Conservation (phyloP, 2,329 filamentous ascomycete species). For the Byssochlamys sp. region DNA sequence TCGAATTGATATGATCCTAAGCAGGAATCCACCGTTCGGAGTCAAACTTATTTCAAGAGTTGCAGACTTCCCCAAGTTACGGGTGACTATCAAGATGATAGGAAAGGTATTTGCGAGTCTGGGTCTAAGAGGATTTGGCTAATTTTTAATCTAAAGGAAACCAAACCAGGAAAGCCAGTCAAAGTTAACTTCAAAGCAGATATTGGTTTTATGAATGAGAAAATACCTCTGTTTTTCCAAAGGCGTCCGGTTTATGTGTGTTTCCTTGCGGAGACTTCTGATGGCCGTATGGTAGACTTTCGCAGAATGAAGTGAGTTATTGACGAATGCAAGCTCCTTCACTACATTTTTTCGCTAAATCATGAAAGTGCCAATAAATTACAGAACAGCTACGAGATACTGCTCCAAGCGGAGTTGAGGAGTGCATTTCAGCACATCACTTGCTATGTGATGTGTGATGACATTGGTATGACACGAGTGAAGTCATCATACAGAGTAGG, state of each 20-base stretch:
- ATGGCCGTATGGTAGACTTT: conserved; percentile 62
- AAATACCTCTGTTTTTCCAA: conserved; percentile 51
- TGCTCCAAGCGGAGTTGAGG: conserved; percentile 49
- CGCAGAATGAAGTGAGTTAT: conserved; percentile 45
- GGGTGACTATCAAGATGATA: conserved; percentile 44
- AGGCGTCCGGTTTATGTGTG: conserved; percentile 59
- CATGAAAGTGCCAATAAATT: conserved; percentile 52
- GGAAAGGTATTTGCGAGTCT: conserved; percentile 30
- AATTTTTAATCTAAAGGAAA: background rate
- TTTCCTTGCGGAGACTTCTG: conserved; percentile 61
- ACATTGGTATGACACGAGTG: conserved; percentile 49
- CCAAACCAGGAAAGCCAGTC: conserved; percentile 34
- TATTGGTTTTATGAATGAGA: conserved; percentile 63
- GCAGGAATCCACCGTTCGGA: conserved; percentile 75
- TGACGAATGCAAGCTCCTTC: conserved; percentile 1
- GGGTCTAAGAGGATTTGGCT: conserved; percentile 16
- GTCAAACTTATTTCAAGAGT: conserved; percentile 56
- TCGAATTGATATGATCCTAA: conserved; percentile 66
- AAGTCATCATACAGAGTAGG: background rate
- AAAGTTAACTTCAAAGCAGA: conserved; percentile 56
- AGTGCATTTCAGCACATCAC: conserved; percentile 49
- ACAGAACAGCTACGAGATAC: conserved; percentile 50
- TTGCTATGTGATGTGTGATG: conserved; percentile 72
- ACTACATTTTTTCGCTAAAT: conserved; percentile 6
- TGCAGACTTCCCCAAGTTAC: conserved; percentile 60